Base-by-base conservation (phyloP, 768 basidiomycete genomes). In the Suillus alpinus region DNA sequence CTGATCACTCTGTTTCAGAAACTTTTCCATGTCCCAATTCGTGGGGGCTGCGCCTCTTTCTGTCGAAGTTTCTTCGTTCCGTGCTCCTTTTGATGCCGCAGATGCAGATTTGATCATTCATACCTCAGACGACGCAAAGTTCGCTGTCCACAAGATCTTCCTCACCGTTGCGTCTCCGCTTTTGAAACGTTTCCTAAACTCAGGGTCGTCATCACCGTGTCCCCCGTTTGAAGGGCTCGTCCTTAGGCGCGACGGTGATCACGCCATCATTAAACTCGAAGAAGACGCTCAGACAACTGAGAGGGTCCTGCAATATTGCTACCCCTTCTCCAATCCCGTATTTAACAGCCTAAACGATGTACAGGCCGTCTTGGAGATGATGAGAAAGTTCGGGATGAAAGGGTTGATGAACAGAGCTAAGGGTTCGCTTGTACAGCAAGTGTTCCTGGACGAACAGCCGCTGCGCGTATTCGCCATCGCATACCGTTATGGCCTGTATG, bases 41-140 rank as follows among this genome's bases (percentile, higher is more conserved):
- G 36, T 70, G 50, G 63, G 57, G 29, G 60, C 56, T 51, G 59
- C 73, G n/a, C 62, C 69, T 46, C 66, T 74, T 53, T 67, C 71
- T 0, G 65, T 74, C 47, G 69, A 73, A 59, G 62, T 68, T 58
- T 40, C 64, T 3, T 65, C 69, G 0, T 71, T 62, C 59, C 62
- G 66, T 26, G 64, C 81, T 61, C 70, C 73, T 32, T 78, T 82
- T 71, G 68, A 80, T 63, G 73, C 76, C 50, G 67, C 55, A 26
- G 73, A 77, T 29, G 78, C 77, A 9, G 80, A 83, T 62, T 66
- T 81, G 58, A 71, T 79, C 49, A 68, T 83, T 39, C 75, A 75
- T 40, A 76, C 80, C 8, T 65, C 71, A 1, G 81, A 84, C 58
- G 75, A 73, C 9, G 73, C 76, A 2, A 64, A 73, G 9, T 83